Conservation (phyloP, 2,329 filamentous ascomycete genomes). For the Exophiala bonariae region DNA sequence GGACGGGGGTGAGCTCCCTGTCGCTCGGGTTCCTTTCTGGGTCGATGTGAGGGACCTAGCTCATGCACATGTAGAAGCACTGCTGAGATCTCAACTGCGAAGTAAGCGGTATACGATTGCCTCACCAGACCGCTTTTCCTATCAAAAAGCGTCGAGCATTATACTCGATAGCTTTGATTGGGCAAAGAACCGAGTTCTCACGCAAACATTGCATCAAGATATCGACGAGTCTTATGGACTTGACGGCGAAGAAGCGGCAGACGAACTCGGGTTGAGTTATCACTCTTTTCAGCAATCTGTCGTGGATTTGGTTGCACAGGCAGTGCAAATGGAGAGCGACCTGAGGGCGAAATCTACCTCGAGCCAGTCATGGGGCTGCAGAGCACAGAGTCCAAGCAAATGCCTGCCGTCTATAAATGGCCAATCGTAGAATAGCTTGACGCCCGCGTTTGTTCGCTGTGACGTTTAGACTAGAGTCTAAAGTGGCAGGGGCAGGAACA, state of each 20-base stretch:
- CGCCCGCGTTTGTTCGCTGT: too few species aligned
- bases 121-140: constrained; percentile 48
- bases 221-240: constrained; percentile 9
- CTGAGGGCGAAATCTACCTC: too few species aligned
- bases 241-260: constrained; percentile 9
- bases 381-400: too few species aligned
- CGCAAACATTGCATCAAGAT: constrained; percentile 1
- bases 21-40: constrained; percentile 59
- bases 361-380: too few species aligned
- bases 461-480: too few species aligned
- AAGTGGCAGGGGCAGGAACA: too few species aligned
- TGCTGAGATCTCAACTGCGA: constrained; percentile 41
- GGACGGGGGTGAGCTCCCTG: constrained; percentile 1
- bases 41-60: constrained; percentile 53
- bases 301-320: constrained; percentile 14
- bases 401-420: too few species aligned
- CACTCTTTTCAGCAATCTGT: constrained; percentile 14
- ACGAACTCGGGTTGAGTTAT: constrained; percentile 11
- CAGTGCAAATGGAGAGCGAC: not conserved
- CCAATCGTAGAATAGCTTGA: too few species aligned
- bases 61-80: constrained; percentile 47
- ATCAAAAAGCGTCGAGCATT: constrained; percentile 45
- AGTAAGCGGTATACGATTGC: constrained; percentile 44
- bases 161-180: constrained; percentile 43
- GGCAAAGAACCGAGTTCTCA: constrained; percentile 13